Evolutionary conservation across 345 rosid species (phyloP).

Genomic region (Moricandia moricandioides): DNA sequence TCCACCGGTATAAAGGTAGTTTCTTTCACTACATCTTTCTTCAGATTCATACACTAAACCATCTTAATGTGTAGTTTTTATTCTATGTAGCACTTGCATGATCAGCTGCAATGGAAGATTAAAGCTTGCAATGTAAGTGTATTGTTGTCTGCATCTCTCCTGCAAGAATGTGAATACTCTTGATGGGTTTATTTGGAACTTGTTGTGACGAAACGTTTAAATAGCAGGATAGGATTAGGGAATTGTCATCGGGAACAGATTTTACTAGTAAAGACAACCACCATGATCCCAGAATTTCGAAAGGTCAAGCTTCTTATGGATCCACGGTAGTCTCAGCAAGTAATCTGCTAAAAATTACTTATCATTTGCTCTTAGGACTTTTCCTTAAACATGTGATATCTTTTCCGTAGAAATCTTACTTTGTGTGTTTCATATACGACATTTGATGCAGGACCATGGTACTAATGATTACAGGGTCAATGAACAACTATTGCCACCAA

Average conservation of each 20-base stretch:
- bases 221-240: slow-evolving; percentile 73
- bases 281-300: slow-evolving; percentile 32
- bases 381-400: slow-evolving; percentile 4
- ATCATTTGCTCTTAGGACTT: slow-evolving; percentile 16
- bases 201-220: slow-evolving; percentile 10
- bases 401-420: slow-evolving; percentile 12
- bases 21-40: slow-evolving; percentile 14
- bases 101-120: slow-evolving; percentile 83
- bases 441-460: slow-evolving; percentile 31
- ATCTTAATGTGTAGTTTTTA: slow-evolving; percentile 3
- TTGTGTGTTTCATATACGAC: slow-evolving; percentile 9
- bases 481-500: slow-evolving; percentile 33
- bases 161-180: slow-evolving; percentile 1
- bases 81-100: slow-evolving; percentile 65
- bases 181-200: not conserved
- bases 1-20: slow-evolving; percentile 72
- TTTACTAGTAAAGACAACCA: slow-evolving; percentile 38
- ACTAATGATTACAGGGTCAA: slow-evolving; percentile 24
- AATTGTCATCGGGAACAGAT: slow-evolving; percentile 43
- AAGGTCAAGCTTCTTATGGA: slow-evolving; percentile 36
- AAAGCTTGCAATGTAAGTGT: slow-evolving; percentile 65
- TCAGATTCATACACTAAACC: not conserved
- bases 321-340: slow-evolving; percentile 46
- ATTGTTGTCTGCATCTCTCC: slow-evolving; percentile 13
- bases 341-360: slow-evolving; percentile 39